Evolutionary conservation across 805 yeast genomes (phyloP).

Genomic region (Candida tammaniensis): DNA sequence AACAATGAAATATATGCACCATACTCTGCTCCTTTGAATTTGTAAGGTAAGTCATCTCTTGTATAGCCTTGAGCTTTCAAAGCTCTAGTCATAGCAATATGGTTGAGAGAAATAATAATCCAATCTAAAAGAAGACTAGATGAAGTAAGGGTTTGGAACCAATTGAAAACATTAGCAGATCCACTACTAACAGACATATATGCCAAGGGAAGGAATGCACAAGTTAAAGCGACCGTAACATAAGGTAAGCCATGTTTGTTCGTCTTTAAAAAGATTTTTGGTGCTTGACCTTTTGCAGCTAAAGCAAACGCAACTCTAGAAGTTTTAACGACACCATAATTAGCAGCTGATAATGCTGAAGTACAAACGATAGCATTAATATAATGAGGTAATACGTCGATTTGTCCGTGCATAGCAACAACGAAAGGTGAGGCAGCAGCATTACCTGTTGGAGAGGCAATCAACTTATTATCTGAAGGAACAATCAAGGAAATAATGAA

Average conservation of each 20-base stretch:
- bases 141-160: constrained; percentile 72
- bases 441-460: constrained; percentile 26
- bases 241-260: constrained; percentile 34
- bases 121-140: constrained; percentile 65
- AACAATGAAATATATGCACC: constrained; percentile 32
- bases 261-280: constrained; percentile 29
- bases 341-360: constrained; percentile 40
- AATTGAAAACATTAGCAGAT: constrained; percentile 62
- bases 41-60: constrained; percentile 21
- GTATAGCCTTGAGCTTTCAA: constrained; percentile 17
- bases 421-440: constrained; percentile 40
- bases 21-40: constrained; percentile 25
- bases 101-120: constrained; percentile 55
- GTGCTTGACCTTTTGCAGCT: constrained; percentile 38
- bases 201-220: constrained; percentile 31
- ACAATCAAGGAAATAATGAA: constrained; percentile 33
- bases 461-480: constrained; percentile 23
- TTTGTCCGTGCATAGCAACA: constrained; percentile 34
- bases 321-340: constrained; percentile 24
- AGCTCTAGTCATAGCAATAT: constrained; percentile 52
- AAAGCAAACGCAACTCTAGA: constrained; percentile 35
- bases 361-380: constrained; percentile 39
- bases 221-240: constrained; percentile 22
- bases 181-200: constrained; percentile 44
- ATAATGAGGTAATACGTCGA: constrained; percentile 32